A percentile compares a stretch with the other conserved stretches of the same genome.
Conservation (phyloP, 768 basidiomycete genomes). For the Rhizopogon vesiculosus region DNA sequence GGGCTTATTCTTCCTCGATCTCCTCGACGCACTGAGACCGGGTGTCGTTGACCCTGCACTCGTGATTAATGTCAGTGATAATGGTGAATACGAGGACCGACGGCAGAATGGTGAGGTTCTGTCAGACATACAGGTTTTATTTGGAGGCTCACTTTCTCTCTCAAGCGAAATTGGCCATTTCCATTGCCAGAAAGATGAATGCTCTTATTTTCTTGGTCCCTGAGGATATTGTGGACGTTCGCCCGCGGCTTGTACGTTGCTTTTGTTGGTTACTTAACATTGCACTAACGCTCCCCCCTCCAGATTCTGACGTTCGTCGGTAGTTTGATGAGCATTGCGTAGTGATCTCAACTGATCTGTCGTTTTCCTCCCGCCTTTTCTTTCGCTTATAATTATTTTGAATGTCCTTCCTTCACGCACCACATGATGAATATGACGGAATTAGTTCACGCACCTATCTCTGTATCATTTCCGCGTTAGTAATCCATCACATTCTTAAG, state of each 20-base stretch:
- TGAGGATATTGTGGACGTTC: constrained; percentile 94
- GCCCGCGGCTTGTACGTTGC: constrained; percentile 74
- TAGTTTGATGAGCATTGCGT: constrained; percentile 77
- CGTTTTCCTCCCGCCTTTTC: not conserved
- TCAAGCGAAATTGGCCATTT: constrained; percentile 92
- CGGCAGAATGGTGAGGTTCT: constrained; percentile 77
- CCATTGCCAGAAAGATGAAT: constrained; percentile 97
- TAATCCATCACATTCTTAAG: not conserved
- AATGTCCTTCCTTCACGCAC: not conserved
- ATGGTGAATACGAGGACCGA: constrained; percentile 79
- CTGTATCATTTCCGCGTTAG: not conserved
- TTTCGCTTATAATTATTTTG: not conserved
- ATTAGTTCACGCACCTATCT: not conserved
- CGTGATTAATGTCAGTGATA: constrained; percentile 56
- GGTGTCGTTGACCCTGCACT: constrained; percentile 92
- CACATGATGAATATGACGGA: too few species aligned
- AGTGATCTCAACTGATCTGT: constrained; percentile 15
- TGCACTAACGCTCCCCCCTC: not conserved
- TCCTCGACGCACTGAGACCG: constrained; percentile 86
- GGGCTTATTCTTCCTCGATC: constrained; percentile 88
- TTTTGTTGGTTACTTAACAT: not conserved
- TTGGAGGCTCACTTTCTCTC: not conserved
- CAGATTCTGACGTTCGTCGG: constrained; percentile 96
- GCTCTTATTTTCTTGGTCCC: constrained; percentile 95
- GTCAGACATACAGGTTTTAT: not conserved